Base-by-base conservation (phyloP, 768 basidiomycete genomes). In the Wakefieldia striispora region DNA sequence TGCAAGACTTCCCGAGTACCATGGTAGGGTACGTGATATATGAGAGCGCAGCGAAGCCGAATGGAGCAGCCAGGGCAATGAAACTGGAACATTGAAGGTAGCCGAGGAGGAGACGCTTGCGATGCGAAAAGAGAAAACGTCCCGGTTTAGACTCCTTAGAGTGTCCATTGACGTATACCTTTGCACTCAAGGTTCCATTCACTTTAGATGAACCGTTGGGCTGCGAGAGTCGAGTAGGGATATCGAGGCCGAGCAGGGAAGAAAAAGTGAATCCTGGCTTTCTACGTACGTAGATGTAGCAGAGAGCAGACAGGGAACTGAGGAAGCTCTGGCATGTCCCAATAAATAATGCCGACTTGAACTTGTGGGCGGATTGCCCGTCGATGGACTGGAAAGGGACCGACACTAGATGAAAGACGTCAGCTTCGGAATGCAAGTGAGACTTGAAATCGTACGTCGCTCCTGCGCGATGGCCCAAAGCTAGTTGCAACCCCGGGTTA, bases 1-100 rank as follows among this genome's bases (percentile, higher is more conserved):
- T 98, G 79, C 97, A 98, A 0, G 95, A 97, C 69, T 98, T 98
- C 45, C 91, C 97, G 56, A 98, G 86, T 29, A 98, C 95, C 90
- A 97, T 95, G 38, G 95, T 93, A 43, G 97, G 97, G 75, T 97
- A 98, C 16, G 93, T 93, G 64, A 99, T 94, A 72, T 95, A 91
- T 21, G 91, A 84, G 37, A 98, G 85, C 5, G 94, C 84, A 11
- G 94, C 88, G 72, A 98, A 98, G 45, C 95, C 95, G 65, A 98
- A 95, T 3, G 95, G 97, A 19, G 93, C 89, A 2, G 95, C 95
- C 34, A 83, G 73, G 35, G 94, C 94, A 56, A 97, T 91, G 68
- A 93, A 86, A 20, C 88, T 63, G 20, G 95, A 83, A 64, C 92
- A 89, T 68, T 91, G 91, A 45, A 92, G 75, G 70, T 91, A 93